Conservation (phyloP, 331 rosid genomes). For the Acacia concinna region DNA sequence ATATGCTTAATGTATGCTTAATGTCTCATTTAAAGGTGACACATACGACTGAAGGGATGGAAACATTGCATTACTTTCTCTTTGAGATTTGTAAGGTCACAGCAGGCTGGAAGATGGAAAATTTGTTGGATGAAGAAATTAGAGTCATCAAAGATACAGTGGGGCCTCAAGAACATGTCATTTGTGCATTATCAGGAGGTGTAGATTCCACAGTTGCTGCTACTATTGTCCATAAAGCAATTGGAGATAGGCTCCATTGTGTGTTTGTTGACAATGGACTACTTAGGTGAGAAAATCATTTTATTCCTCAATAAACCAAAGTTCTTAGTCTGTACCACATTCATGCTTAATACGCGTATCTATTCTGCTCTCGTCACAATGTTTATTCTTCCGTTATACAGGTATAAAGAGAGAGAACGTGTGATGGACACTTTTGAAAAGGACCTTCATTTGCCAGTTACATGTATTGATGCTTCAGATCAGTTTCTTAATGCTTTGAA, state of each 20-base stretch:
- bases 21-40: conserved; percentile 57
- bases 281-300: conserved; percentile 58
- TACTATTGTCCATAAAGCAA: conserved; percentile 84
- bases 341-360: neutral
- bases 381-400: conserved; percentile 14
- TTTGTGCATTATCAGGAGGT: conserved; percentile 95
- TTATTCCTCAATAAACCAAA: neutral
- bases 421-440: conserved; percentile 86
- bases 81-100: conserved; percentile 70
- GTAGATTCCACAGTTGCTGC: conserved; percentile 99
- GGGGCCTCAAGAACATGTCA: conserved; percentile 68
- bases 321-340: neutral
- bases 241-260: conserved; percentile 93
- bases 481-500: conserved; percentile 78
- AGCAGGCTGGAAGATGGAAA: conserved; percentile 90
- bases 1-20: neutral
- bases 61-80: conserved; percentile 63
- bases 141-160: conserved; percentile 64
- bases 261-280: conserved; percentile 94
- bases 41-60: conserved; percentile 90
- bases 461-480: conserved; percentile 70
- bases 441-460: conserved; percentile 88
- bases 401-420: conserved; percentile 90
- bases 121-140: conserved; percentile 78
- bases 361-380: neutral